Percentiles rank a stretch among this genome's conserved stretches.
Conservation (phyloP, 2,329 filamentous ascomycete genomes). For the Cryoendolithus antarcticus region DNA sequence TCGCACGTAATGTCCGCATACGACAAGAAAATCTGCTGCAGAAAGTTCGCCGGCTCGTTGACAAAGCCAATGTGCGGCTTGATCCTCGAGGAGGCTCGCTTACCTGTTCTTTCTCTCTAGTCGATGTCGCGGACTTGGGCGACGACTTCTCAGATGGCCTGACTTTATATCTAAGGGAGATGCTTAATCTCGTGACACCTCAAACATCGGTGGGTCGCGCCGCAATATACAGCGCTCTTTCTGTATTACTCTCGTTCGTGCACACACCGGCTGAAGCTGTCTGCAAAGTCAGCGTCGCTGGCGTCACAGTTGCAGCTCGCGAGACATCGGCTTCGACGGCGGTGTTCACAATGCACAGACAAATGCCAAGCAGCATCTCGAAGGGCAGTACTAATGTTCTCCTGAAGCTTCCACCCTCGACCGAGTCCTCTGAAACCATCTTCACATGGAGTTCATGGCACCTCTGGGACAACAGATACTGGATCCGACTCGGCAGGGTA, state of each 20-base stretch:
- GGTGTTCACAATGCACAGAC: not conserved
- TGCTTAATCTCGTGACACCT: too few relatives aligned
- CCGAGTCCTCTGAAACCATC: not conserved
- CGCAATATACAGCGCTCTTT: too few relatives aligned
- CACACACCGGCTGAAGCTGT: not conserved
- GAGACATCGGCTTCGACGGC: too few relatives aligned
- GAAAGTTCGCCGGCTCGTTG: slow-evolving; percentile 45
- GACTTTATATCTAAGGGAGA: not conserved
- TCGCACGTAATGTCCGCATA: slow-evolving; percentile 43
- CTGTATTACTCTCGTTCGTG: too few relatives aligned
- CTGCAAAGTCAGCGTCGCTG: not conserved
- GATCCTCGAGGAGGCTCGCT: slow-evolving; percentile 23
- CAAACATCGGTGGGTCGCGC: too few relatives aligned
- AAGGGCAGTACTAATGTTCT: not conserved
- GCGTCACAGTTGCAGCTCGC: too few relatives aligned
- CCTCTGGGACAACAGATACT: slow-evolving; percentile 46
- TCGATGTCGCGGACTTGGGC: not conserved
- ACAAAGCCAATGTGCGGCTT: slow-evolving; percentile 34
- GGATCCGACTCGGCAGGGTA: slow-evolving; percentile 34
- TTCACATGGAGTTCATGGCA: slow-evolving; percentile 20
- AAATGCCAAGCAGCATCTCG: slow-evolving; percentile 1
- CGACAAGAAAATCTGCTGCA: slow-evolving; percentile 35
- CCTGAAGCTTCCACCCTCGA: not conserved
- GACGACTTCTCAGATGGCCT: not conserved
- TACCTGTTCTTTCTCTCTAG: slow-evolving; percentile 6